Base-by-base conservation (phyloP, 352 stramenopile genomes). In the Phytophthora palmivora region DNA sequence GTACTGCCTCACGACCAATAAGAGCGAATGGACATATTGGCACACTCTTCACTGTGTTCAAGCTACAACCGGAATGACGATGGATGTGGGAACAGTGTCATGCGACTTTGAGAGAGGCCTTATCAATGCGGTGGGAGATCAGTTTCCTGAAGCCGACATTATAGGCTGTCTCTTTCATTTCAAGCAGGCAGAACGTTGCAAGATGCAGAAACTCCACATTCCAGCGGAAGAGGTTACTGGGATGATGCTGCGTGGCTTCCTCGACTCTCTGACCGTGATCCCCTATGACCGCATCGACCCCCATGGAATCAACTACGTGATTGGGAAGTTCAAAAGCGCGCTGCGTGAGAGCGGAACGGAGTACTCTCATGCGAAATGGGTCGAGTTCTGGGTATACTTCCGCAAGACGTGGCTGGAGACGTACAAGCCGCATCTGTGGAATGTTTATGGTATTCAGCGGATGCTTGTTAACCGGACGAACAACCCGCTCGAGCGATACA, bases 401-500 rank as follows among this genome's bases (percentile, higher is more conserved):
- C 39, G 46, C 0, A 24, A 43, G 1, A 71, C 63, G 0, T 74
- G 52, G 60, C 6, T 74, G 3, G 26, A 63, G n/a, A 4, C 45
- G 5, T 67, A 52, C 41, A 8, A 11, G 0, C 57, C 51, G 3
- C 34, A 38, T 0, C 6, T 68, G 0, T 70, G 59, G 42, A 69
- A 70, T 15, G 45, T 70, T 1, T 36, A 26, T n/a, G 63, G 44
- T n/a, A 42, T 55, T 63, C 18, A 51, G 7, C 33, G 19, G 0
- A 44, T 47, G 9, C 26, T 69, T 12, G 45, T 69, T 7, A 62
- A 58, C 18, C 22, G 56, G 0, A 70, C 55, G 16, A 67, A 66
- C 49, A 71, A 69, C 32, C 50, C 61, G 1, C 60, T 76, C 0
- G 61, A 76, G 39, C 32, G 61, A 9, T 68, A 63, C 45, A 68